Percentiles rank a stretch among this genome's conserved stretches.
phyloP scores from a whole-genome alignment of 495 filamentous ascomycete species.

The Neurospora sp. region DNA sequence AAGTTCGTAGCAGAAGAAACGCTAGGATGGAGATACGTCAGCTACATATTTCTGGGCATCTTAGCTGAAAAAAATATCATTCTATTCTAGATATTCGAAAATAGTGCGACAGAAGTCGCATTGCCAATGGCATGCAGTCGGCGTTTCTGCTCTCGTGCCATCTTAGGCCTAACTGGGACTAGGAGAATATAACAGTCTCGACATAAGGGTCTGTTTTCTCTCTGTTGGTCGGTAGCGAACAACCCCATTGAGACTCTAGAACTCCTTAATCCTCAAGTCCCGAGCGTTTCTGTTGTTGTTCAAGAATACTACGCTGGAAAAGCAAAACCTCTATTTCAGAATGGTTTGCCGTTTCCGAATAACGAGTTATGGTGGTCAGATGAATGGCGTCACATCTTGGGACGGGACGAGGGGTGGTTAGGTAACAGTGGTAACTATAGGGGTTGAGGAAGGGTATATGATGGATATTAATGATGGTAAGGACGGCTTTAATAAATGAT shows the following conservation, averaged over 20 bases:
- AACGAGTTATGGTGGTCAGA: background rate
- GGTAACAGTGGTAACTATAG: background rate
- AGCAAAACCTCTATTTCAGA: background rate
- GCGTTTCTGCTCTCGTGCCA: background rate
- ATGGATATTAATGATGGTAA: background rate
- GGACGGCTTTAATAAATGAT: background rate
- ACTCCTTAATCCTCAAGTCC: background rate
- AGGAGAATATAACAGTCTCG: background rate
- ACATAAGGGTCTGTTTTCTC: background rate
- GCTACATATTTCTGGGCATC: too few relatives aligned
- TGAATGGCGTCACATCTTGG: background rate
- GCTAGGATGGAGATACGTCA: too few relatives aligned
- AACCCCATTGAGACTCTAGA: background rate
- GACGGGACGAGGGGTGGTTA: background rate
- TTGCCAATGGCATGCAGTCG: background rate
- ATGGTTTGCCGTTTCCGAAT: background rate
- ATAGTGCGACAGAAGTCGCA: too few relatives aligned
- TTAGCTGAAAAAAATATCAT: too few relatives aligned
- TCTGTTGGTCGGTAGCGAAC: too few relatives aligned
- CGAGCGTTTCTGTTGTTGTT: background rate
- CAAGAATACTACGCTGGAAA: background rate
- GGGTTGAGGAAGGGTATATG: background rate
- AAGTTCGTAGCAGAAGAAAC: too few relatives aligned
- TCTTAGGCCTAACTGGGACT: background rate
- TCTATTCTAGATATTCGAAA: too few relatives aligned